These are phyloP conservation scores for Colletotrichum chlorophyti DNA, from an alignment of 2,329 filamentous ascomycete genomes.

Conservation along the genomic window DNA sequence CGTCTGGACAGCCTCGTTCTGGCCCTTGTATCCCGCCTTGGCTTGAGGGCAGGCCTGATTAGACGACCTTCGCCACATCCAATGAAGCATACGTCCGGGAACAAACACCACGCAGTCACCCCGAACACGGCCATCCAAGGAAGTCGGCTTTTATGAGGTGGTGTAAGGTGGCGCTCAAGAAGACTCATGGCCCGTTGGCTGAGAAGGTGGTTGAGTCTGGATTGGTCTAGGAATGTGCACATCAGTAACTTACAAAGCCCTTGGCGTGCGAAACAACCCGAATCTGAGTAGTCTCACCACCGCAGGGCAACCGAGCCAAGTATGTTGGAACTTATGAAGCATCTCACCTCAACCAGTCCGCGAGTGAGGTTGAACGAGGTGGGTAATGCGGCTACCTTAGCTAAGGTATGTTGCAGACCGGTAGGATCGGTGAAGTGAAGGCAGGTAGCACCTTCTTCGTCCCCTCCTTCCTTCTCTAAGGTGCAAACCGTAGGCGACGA, in stretches of 20 bases:
- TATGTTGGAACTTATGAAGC: too few species aligned
- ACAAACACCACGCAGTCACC: background rate
- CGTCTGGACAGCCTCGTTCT: background rate
- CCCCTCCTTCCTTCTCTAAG: too few species aligned
- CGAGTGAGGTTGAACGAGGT: too few species aligned
- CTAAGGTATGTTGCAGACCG: too few species aligned
- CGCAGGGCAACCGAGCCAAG: too few species aligned
- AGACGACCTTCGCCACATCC: background rate
- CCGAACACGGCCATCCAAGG: slow-evolving; percentile 6
- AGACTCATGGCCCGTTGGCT: background rate
- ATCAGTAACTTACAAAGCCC: background rate
- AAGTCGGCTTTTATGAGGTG: background rate
- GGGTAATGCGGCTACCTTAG: too few species aligned
- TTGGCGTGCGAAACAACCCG: background rate
- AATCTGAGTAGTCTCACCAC: background rate
- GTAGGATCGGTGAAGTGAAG: too few species aligned
- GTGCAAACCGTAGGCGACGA: too few species aligned
- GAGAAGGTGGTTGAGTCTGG: background rate
- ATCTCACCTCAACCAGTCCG: too few species aligned
- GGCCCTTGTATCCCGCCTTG: background rate
- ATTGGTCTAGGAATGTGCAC: background rate
- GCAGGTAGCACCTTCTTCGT: too few species aligned
- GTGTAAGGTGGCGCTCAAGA: background rate
- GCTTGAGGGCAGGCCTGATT: background rate
- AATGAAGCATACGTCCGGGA: slow-evolving; percentile 1